phyloP scores from a whole-genome alignment of 2,329 filamentous ascomycete species.

The Pseudocercospora macadamiae region DNA sequence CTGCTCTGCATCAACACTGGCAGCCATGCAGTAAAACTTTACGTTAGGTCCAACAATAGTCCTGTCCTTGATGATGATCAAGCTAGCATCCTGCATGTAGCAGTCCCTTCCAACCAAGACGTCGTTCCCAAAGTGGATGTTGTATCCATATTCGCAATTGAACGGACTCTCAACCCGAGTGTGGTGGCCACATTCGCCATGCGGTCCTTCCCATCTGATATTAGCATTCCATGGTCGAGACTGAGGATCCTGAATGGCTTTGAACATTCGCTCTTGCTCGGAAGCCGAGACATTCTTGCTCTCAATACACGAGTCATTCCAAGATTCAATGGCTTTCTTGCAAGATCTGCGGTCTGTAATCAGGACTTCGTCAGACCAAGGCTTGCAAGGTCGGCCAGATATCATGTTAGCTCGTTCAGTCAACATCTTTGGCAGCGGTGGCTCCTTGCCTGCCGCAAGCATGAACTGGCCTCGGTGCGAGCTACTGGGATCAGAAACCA shows the following conservation, averaged over 20 bases:
- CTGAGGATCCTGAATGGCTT: slow-evolving; percentile 69
- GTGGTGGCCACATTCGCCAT: slow-evolving; percentile 70
- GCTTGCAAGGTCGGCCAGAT: slow-evolving; percentile 74
- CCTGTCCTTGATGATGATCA: slow-evolving; percentile 78
- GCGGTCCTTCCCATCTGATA: slow-evolving; percentile 23
- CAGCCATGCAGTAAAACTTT: slow-evolving; percentile 76
- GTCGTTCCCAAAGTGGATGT: slow-evolving; percentile 83
- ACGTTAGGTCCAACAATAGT: slow-evolving; percentile 76
- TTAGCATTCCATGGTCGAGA: slow-evolving; percentile 42
- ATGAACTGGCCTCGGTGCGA: slow-evolving; percentile 29
- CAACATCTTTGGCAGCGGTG: slow-evolving; percentile 18
- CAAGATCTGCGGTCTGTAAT: slow-evolving; percentile 84
- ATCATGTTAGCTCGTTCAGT: slow-evolving; percentile 91
- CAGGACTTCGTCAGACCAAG: slow-evolving; percentile 72
- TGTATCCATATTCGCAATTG: slow-evolving; percentile 93
- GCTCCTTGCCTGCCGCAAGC: not conserved
- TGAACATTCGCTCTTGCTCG: slow-evolving; percentile 71
- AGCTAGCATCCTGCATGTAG: slow-evolving; percentile 81
- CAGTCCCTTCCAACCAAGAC: slow-evolving; percentile 83
- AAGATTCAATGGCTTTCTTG: slow-evolving; percentile 77
- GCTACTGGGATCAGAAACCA: slow-evolving; percentile 47
- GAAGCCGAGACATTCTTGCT: slow-evolving; percentile 60
- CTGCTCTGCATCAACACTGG: slow-evolving; percentile 72
- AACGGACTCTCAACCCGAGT: slow-evolving; percentile 86
- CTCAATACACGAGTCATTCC: slow-evolving; percentile 63